Evolutionary conservation across 495 filamentous ascomycete species (phyloP), one percentile per base, ranked within the genome.

Genomic region (Aspergillus nanangensis): DNA sequence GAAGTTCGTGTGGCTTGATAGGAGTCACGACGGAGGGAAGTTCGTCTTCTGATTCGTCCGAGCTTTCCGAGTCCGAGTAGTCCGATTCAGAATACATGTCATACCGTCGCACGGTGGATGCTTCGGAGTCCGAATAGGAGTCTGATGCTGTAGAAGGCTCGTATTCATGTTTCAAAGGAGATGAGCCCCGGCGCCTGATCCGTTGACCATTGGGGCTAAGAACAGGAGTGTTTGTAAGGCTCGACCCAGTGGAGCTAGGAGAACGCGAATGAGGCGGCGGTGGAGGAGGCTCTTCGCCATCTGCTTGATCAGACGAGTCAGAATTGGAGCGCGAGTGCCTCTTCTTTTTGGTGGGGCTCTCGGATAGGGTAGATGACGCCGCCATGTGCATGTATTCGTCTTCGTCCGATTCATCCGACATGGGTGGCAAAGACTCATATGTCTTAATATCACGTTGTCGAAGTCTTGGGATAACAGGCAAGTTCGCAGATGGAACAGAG

Each of bases 161-260:
- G 56, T 96, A 99, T 69, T 99, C 90, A 56, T 96, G 93, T 66
- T 99, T 99, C 46, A 99, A 74, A 8, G 94, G 94, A 8, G 94
- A 97, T 4, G 94, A 97, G 20, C 83, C 86, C 5, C 88, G 79
- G 22, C 92, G 76, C 55, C 78, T 84, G 9, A 76, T 61, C 20
- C 67, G 71, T 19, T 52, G 48, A 58, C 57, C 36, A 51, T 57
- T 52, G 45, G 63, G 38, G 67, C 75, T 44, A 13, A 79, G 68
- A 4, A 78, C 69, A 25, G 78, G 79, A 25, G 68, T 63, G 31
- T 75, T 76, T 36, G 69, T 57, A 62, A 53, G 72, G 70, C 70
- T 84, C 56, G 58, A 71, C 7, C 56, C 52, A 46, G 61, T 69
- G 36, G 71, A 62, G 45, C 70, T 76, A 31, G 74, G 67, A 15